Evolutionary conservation across 1,139 yeast genomes (phyloP), one percentile per base, ranked within the genome.

Genomic region (Saccharomyces hybrid): DNA sequence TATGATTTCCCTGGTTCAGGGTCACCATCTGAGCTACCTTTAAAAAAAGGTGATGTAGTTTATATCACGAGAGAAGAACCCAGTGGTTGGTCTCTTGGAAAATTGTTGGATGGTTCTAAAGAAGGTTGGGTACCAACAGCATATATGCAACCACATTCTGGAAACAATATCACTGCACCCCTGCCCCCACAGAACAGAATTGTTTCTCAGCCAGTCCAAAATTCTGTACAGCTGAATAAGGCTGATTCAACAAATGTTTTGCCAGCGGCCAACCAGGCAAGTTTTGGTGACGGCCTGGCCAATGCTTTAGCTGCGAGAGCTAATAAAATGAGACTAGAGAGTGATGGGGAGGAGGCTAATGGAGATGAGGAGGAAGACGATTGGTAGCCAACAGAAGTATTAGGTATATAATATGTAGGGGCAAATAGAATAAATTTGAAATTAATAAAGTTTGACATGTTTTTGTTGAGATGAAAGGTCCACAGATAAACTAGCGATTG

Each of bases 71-170:
- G 79, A 64, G 80, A 84, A 59, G 88, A 84, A 60, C 80, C 82
- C 46, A 88, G 88, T 64, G 98, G 97, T 2, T 91, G 98, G 98
- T 91, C 96, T 60, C 76, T 93, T 57, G 97, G 90, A 6, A 88
- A 87, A 69, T 77, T 82, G 20, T 71, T 85, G 58, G 91, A 87
- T 63, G 93, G 87, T 50, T 68, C 85, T 1, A 80, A 76, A 56
- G 96, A 90, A 70, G 99, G 99, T 4, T 95, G 99, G 99, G 93
- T 95, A 8, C 99, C 99, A 13, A 86, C 95, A 32, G 88, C 95
- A 25, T 95, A 91, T 68, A 82, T 93, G 65, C 84, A 82, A 6
- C 47, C 52, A 57, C 28, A 56, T 52, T 20, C 56, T 58, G 30
- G 52, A 61, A 3, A 28, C 16, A 49, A 28, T 34, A 48, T 31